Conservation (phyloP, 2,329 filamentous ascomycete genomes). For the Ophiosphaerella narmari region DNA sequence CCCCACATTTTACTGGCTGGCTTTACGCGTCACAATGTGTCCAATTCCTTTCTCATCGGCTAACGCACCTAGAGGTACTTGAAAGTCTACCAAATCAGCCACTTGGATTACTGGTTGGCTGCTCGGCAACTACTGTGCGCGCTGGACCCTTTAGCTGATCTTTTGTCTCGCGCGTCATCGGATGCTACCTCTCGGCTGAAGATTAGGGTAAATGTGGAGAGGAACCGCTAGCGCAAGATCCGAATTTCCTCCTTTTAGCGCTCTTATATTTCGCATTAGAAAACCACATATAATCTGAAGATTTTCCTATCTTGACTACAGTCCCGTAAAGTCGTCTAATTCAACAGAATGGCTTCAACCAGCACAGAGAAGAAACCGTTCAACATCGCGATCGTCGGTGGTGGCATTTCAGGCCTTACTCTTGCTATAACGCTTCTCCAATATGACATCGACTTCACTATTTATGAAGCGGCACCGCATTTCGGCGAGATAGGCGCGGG, state of each 20-base stretch:
- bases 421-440: conserved; percentile 59
- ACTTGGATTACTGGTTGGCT: too few relatives aligned
- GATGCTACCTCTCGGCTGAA: conserved; percentile 14
- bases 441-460: conserved; percentile 52
- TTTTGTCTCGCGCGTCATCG: conserved; percentile 17
- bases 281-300: too few relatives aligned
- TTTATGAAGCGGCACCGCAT: conserved; percentile 61
- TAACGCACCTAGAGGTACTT: conserved; percentile 7
- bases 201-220: not conserved
- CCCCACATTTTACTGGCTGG: not conserved
- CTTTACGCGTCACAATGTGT: too few relatives aligned
- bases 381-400: conserved; percentile 62
- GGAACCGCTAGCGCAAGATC: conserved; percentile 4
- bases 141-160: conserved; percentile 1
- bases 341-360: conserved; percentile 21
- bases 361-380: conserved; percentile 40
- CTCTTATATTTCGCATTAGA: too few relatives aligned
- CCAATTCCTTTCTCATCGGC: conserved; percentile 8
- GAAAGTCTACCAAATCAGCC: not conserved
- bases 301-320: too few relatives aligned
- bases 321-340: too few relatives aligned
- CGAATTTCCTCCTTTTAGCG: not conserved
- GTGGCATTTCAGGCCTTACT: conserved; percentile 62
- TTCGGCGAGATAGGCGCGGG: conserved; percentile 66
- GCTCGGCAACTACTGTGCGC: conserved; percentile 6